phyloP scores from a whole-genome alignment of 768 basidiomycete genomes.

The Pholiota microspora region DNA sequence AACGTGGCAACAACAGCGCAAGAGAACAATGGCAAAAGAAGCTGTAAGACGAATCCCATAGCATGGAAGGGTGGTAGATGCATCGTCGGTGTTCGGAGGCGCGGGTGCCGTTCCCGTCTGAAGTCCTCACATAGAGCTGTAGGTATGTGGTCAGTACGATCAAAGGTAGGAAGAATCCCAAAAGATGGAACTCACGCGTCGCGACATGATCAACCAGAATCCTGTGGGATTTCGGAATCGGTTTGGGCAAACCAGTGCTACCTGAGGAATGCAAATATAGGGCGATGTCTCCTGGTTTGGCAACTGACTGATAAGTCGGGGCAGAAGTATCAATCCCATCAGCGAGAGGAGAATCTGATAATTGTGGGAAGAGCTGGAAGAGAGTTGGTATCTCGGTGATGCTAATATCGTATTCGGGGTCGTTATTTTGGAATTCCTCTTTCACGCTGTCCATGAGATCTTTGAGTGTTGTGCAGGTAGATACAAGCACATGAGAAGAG shows the following conservation, averaged over 20 bases:
- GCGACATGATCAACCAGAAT: neutral
- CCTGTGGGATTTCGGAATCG: constrained; percentile 30
- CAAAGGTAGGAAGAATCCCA: neutral
- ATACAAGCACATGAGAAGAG: constrained; percentile 28
- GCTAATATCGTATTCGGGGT: constrained; percentile 18
- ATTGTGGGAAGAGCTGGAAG: constrained; percentile 33
- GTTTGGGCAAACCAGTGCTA: constrained; percentile 32
- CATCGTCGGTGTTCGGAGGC: constrained; percentile 16
- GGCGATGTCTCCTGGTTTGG: neutral
- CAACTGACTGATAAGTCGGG: constrained; percentile 16
- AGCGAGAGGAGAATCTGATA: constrained; percentile 11
- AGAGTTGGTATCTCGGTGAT: constrained; percentile 33
- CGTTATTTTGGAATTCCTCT: constrained; percentile 15
- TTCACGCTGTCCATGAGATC: constrained; percentile 19
- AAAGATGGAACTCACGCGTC: neutral
- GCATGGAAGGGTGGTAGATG: constrained; percentile 32
- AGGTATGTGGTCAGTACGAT: neutral
- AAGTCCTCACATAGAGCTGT: neutral
- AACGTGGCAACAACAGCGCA: constrained; percentile 19
- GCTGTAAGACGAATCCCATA: constrained; percentile 23
- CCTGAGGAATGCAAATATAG: constrained; percentile 13
- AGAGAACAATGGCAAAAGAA: constrained; percentile 23
- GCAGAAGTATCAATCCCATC: neutral
- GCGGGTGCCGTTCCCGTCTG: neutral
- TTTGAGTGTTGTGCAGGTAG: constrained; percentile 23